Conservation (phyloP, 2,329 filamentous ascomycete genomes). For the Didymella exigua region DNA sequence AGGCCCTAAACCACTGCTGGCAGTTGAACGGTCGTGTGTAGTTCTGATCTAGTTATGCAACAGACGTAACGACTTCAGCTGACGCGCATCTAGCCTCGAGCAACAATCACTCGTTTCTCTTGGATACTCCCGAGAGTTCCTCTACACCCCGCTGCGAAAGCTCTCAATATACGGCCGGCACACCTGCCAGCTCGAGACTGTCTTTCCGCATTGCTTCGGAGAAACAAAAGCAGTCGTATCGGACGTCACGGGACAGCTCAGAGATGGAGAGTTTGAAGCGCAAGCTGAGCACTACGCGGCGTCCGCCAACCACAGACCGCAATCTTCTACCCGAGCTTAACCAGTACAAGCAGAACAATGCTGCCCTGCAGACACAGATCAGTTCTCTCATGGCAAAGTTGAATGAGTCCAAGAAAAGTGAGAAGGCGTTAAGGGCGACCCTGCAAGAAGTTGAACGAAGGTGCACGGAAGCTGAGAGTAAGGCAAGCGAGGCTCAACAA, state of each 20-base stretch:
- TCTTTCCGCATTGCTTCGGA: conserved; percentile 34
- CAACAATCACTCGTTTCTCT: conserved; percentile 34
- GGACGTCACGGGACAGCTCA: conserved; percentile 24
- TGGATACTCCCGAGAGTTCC: conserved; percentile 31
- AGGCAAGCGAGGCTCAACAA: conserved; percentile 34
- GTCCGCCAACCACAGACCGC: conserved; percentile 41
- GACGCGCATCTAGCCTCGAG: conserved; percentile 32
- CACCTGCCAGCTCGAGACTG: conserved; percentile 27
- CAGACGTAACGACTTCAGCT: conserved; percentile 20
- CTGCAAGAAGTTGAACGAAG: conserved; percentile 43
- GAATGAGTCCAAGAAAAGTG: conserved; percentile 46
- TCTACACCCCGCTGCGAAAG: conserved; percentile 31
- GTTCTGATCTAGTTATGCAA: conserved; percentile 16
- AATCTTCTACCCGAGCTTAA: conserved; percentile 49
- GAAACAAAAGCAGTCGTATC: conserved; percentile 33
- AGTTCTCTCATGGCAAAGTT: conserved; percentile 49
- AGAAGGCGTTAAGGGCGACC: conserved; percentile 36
- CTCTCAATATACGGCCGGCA: conserved; percentile 25
- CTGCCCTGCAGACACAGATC: conserved; percentile 45
- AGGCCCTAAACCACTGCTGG: conserved; percentile 9
- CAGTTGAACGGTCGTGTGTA: conserved; percentile 10
- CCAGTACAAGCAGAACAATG: conserved; percentile 44
- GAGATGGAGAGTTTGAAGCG: conserved; percentile 49
- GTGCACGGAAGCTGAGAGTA: conserved; percentile 36
- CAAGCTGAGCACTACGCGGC: conserved; percentile 43